Base-by-base conservation (phyloP, 129 eudicot genomes). In the Arctium minus region DNA sequence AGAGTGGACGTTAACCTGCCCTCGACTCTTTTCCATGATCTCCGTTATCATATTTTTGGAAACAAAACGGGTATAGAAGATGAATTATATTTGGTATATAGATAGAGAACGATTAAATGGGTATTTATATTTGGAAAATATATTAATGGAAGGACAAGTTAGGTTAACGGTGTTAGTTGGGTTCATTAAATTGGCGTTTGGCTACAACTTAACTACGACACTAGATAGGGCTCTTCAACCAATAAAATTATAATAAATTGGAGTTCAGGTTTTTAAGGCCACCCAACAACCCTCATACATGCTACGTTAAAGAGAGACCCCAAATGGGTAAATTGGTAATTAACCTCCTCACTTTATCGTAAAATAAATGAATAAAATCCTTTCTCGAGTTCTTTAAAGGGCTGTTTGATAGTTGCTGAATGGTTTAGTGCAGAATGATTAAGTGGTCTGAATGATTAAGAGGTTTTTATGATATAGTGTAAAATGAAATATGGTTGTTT, bases 1-100 rank as follows among this genome's bases (percentile, higher is more conserved):
- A 18, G 94, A 87, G 65, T 88, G 86, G n/a, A 88, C 78, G 13
- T 82, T 80, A 37, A 92, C 97, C 2, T 79, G 81, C 15, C n/a
- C 70, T 17, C 5, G 50, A 38, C 39, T 85, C 37, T 60, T 60
- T 2, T 60, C 30, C 68, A 5, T 17, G 38, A 11, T 0, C 6
- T 65, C 38, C 0, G 67, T 27, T 11, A 27, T 69, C 73, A 7
- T 42, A 1, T 17, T 62, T 56, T 70, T 13, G 48, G 68, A 46
- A 73, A 9, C 8, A 10, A 42, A 29, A n/a, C 13, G 11, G 6
- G 38, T 53, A 42, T 13, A 12, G 5, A 38, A 50, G 56, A 62
- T 72, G 15, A 70, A 2, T 8, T 13, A n/a, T 56, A n/a, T 2
- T 7, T n/a, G 33, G 7, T 30, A 44, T 67, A 18, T 11, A 62